phyloP scores from a whole-genome alignment of 2,329 filamentous ascomycete species.

The Stemphylium beticola region DNA sequence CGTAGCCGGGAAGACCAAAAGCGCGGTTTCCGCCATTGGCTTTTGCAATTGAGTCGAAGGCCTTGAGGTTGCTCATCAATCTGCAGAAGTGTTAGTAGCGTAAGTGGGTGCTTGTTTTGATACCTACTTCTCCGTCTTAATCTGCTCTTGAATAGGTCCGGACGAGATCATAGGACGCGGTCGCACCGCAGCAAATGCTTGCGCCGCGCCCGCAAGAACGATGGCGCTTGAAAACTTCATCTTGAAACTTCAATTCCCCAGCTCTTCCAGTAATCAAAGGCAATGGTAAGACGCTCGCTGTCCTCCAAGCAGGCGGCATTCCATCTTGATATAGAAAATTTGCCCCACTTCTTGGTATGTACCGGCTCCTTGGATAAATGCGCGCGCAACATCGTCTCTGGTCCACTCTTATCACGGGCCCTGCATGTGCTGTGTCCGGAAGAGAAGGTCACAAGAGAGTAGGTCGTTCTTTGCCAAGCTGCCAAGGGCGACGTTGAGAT shows the following conservation, averaged over 20 bases:
- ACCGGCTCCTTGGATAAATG: conserved; percentile 19
- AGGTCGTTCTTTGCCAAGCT: conserved; percentile 23
- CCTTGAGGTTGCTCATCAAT: conserved; percentile 61
- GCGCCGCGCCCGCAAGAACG: conserved; percentile 32
- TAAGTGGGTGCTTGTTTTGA: background rate
- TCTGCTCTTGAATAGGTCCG: conserved; percentile 49
- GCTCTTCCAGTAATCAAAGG: background rate
- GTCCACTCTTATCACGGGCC: conserved; percentile 31
- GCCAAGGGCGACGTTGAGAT: conserved; percentile 34
- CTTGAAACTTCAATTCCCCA: conserved; percentile 6
- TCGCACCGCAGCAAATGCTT: conserved; percentile 29
- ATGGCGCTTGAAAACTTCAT: conserved; percentile 39
- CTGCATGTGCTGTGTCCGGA: conserved; percentile 32
- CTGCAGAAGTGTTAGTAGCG: conserved; percentile 40
- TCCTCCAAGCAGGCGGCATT: background rate
- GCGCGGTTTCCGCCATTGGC: conserved; percentile 66
- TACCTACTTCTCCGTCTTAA: conserved; percentile 48
- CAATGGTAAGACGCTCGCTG: too few relatives aligned
- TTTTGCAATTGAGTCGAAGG: conserved; percentile 61
- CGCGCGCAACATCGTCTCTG: conserved; percentile 13
- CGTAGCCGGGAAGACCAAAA: conserved; percentile 65
- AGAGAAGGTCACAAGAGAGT: conserved; percentile 42
- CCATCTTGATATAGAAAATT: conserved; percentile 21
- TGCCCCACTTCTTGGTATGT: conserved; percentile 5
- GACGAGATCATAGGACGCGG: conserved; percentile 42